Percentiles rank a stretch among this genome's conserved stretches.
These are phyloP conservation scores for Protea cynaroides DNA, from an alignment of 164 flowering plant species.

Conservation along the genomic window DNA sequence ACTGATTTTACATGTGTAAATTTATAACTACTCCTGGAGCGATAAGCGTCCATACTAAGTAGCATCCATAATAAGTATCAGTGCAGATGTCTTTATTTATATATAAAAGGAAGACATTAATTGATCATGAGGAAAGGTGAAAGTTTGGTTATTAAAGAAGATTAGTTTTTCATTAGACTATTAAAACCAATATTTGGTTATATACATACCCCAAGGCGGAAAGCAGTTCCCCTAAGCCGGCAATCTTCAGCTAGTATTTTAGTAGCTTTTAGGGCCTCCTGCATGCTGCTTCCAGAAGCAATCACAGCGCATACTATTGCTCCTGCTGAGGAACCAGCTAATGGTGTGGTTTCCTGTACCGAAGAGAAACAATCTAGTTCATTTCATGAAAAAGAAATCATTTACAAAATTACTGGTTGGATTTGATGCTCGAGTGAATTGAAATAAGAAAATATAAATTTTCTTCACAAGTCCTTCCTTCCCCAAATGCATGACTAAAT, in stretches of 20 bases:
- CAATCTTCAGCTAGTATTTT: slow-evolving; percentile 84
- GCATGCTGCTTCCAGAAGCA: slow-evolving; percentile 87
- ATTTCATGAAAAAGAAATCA: background rate
- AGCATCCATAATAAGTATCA: too few species aligned
- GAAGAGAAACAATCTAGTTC: slow-evolving; percentile 3
- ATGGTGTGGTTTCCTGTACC: slow-evolving; percentile 82
- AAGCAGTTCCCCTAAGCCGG: slow-evolving; percentile 81
- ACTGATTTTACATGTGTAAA: too few species aligned
- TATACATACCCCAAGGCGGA: slow-evolving; percentile 83
- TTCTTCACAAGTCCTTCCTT: too few species aligned
- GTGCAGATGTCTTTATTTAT: too few species aligned
- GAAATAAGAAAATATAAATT: too few species aligned
- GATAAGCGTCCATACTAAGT: too few species aligned
- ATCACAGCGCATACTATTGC: slow-evolving; percentile 95
- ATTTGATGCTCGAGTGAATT: background rate
- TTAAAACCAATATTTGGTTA: background rate
- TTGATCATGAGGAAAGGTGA: background rate
- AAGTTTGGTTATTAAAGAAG: background rate
- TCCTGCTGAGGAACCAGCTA: slow-evolving; percentile 98
- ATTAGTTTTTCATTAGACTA: background rate
- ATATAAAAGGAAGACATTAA: too few species aligned
- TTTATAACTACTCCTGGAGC: too few species aligned
- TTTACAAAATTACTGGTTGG: background rate
- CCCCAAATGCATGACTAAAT: too few species aligned
- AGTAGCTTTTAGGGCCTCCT: slow-evolving; percentile 70